Evolutionary conservation across 2,329 filamentous ascomycete species (phyloP).

Genomic region (Colletotrichum kahawae): DNA sequence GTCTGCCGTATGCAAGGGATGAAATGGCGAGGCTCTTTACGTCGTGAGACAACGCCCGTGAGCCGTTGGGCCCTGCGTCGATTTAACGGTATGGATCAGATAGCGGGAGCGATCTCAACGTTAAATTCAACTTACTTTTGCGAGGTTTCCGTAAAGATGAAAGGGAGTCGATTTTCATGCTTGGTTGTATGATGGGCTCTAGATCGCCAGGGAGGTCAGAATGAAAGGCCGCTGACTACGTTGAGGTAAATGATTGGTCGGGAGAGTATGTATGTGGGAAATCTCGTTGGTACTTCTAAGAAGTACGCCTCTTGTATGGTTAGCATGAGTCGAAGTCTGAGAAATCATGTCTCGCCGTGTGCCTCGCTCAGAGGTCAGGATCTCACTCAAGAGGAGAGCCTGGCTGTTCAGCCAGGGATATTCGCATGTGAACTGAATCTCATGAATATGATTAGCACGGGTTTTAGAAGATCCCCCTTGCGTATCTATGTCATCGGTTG

Average conservation of each 20-base stretch:
- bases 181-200: rapidly evolving
- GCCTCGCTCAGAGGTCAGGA: neutral
- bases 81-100: neutral
- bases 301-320: neutral
- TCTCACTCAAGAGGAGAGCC: neutral
- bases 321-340: too few relatives aligned
- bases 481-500: neutral
- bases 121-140: neutral
- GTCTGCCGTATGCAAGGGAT: neutral
- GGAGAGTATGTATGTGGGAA: neutral
- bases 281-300: rapidly evolving
- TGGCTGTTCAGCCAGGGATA: too few relatives aligned
- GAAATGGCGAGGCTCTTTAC: neutral
- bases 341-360: neutral
- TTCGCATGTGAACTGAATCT: neutral
- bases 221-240: rapidly evolving
- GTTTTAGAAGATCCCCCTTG: neutral
- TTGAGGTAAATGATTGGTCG: neutral
- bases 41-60: neutral
- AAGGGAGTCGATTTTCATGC: rapidly evolving
- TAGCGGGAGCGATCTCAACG: neutral
- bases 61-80: neutral
- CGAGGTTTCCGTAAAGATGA: neutral
- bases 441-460: rapidly evolving
- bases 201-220: neutral